Evolutionary conservation across 768 basidiomycete genomes (phyloP).

Genomic region (Suillus decipiens): DNA sequence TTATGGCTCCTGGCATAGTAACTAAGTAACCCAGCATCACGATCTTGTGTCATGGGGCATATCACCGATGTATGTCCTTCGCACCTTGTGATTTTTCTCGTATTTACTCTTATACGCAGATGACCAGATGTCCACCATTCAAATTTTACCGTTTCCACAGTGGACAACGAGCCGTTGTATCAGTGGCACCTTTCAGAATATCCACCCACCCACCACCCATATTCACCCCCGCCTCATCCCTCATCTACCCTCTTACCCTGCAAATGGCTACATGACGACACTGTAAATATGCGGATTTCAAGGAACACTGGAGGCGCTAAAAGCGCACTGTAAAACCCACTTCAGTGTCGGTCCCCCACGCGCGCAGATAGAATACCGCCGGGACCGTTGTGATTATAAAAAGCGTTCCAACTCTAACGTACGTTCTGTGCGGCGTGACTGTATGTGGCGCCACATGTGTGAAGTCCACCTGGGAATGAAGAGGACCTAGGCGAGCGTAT

Average conservation of each 20-base stretch:
- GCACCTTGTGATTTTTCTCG: not conserved
- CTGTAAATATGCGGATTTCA: not conserved
- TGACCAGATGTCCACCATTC: not conserved
- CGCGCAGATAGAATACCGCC: not conserved
- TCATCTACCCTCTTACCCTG: not conserved
- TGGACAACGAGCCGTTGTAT: not conserved
- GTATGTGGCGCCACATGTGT: not conserved
- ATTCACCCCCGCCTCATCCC: not conserved
- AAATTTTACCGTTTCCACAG: not conserved
- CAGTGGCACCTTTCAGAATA: not conserved
- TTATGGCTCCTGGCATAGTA: not conserved
- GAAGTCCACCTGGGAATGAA: not conserved
- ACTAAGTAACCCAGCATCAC: not conserved
- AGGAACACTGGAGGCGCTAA: not conserved
- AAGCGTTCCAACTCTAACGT: not conserved
- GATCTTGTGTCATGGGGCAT: not conserved
- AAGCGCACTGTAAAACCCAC: not conserved
- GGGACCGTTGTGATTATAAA: not conserved
- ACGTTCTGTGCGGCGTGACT: not conserved
- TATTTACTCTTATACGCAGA: not conserved
- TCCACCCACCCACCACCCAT: not conserved
- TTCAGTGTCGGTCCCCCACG: not conserved
- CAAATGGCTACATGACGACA: not conserved
- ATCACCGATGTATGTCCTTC: not conserved
- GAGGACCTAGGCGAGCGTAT: not conserved